Percentiles rank a stretch among this genome's conserved stretches.
These are phyloP conservation scores for Irpex sp. DNA, from an alignment of 1,284 basidiomycete species.

Conservation along the genomic window DNA sequence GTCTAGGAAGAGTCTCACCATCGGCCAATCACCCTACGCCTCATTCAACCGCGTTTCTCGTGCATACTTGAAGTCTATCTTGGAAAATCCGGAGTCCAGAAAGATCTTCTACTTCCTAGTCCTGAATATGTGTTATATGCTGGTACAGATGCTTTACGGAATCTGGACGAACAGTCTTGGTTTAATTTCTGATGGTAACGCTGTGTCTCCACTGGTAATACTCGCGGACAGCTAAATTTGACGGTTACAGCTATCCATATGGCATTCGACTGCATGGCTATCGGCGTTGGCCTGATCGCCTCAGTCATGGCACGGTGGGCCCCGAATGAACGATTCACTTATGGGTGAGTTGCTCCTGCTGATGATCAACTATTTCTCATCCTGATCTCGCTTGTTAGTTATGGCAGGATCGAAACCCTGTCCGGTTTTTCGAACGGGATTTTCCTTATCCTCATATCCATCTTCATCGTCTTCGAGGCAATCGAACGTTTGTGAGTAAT, in stretches of 20 bases:
- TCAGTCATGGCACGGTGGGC: slow-evolving; percentile 98
- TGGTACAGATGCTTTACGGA: slow-evolving; percentile 92
- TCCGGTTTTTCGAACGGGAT: slow-evolving; percentile 98
- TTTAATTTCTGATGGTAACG: slow-evolving; percentile 91
- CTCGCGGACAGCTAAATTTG: neutral
- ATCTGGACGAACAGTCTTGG: slow-evolving; percentile 98
- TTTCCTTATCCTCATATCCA: slow-evolving; percentile 93
- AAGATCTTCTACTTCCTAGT: slow-evolving; percentile 97
- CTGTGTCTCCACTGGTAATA: neutral
- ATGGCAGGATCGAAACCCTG: slow-evolving; percentile 97
- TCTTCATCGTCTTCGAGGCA: slow-evolving; percentile 98
- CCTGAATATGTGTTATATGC: slow-evolving; percentile 95
- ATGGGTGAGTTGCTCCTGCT: slow-evolving; percentile 59
- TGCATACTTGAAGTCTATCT: slow-evolving; percentile 83
- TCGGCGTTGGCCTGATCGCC: slow-evolving; percentile 93
- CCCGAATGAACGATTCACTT: slow-evolving; percentile 92
- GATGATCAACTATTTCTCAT: no score
- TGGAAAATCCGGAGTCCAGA: slow-evolving; percentile 87
- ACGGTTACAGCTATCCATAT: slow-evolving; percentile 87
- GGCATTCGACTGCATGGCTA: slow-evolving; percentile 99
- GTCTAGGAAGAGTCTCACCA: slow-evolving; percentile 42
- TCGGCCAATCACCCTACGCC: slow-evolving; percentile 45
- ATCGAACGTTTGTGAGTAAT: slow-evolving; percentile 84
- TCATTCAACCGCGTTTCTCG: slow-evolving; percentile 58
- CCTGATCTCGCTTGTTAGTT: slow-evolving; percentile 43